Evolutionary conservation across 805 yeast genomes (phyloP), one percentile per base, ranked within the genome.

Genomic region (Barnettozyma sp.): DNA sequence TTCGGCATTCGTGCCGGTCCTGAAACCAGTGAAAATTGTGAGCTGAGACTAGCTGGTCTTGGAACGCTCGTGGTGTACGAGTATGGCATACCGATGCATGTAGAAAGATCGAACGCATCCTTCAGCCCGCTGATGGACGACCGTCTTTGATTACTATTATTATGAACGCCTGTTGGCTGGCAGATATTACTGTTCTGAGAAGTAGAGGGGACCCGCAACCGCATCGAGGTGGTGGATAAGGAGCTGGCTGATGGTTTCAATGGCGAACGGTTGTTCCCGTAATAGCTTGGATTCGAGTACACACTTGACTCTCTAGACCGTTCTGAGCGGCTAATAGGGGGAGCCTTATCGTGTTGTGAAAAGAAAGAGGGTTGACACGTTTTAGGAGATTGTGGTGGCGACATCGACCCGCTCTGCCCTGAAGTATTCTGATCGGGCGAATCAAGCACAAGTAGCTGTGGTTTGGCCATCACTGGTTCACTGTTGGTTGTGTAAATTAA

Each of bases 31-130:
- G 33, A 24, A 16, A 28, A 33, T 18, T 36, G 39, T 3, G 30
- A n/a, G 17, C 31, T 36, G n/a, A 30, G 16, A 21, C 34, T 12
- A 11, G n/a, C 22, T 5, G 8, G 27, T 25, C 17, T 22, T 11
- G 11, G 16, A 3, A 28, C n/a, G 10, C 24, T 25, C 8, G 23
- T 16, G 9, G 18, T 13, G 18, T 29, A 35, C 1, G 44, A 16
- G 33, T 48, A 49, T 2, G 54, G 55, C 46, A 43, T 40, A 2
- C 54, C 54, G 8, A 48, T 31, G 23, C 40, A 41, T 0, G 49
- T 34, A 3, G 46, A 36, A n/a, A 46, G 31, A n/a, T 49, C 54
- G 1, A 31, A 9, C 2, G 26, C 14, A 31, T 43, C 53, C 19
- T 39, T 41, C 15, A 46, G 25, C 6, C 43, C 40, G 2, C 45